Evolutionary conservation across 805 yeast genomes (phyloP), one percentile per base, ranked within the genome.

Genomic region (Monosporozyma siamensis): DNA sequence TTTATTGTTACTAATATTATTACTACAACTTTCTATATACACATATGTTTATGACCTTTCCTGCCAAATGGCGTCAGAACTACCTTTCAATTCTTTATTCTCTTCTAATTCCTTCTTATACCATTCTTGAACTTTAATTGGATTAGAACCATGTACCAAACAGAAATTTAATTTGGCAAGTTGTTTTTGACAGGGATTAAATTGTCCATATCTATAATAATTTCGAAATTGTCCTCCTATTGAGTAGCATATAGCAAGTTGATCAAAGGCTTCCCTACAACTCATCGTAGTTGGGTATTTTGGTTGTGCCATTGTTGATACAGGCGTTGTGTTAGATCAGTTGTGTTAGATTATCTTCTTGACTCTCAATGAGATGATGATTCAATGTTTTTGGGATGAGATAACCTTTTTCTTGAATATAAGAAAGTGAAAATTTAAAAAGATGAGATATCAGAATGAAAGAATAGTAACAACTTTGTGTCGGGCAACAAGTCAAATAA

Each of bases 51-150:
- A 27, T 17, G 23, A 22, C 27, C 63, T 49, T 45, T 59, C 65
- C 42, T 74, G 75, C 97, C 97, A 90, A 7, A 90, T 70, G 55
- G 84, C 90, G 58, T 89, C 95, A 41, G 90, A 78, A 50, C 82
- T 77, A 2, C 95, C 95, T 39, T 68, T 64, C 29, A 72, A 68
- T 58, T 75, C 73, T 51, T 79, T 78, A 49, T 78, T 76, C 31
- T 44, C 42, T 30, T 80, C 74, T 15, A 79, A 66, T 46, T 78
- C 68, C 27, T 72, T 65, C 65, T 76, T 82, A 66, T 81, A 83
- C 66, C 79, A 90, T 48, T 76, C 72, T 55, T 82, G 88, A 11
- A 89, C 77, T 48, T 78, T 80, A 24, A 76, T 59, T 6, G 75
- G 73, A 42, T 81, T 71, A 39, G 66, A 67, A 12, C 60, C 52